Base-by-base conservation (phyloP, 2,329 filamentous ascomycete species). In the Neodidymelliopsis sp. region DNA sequence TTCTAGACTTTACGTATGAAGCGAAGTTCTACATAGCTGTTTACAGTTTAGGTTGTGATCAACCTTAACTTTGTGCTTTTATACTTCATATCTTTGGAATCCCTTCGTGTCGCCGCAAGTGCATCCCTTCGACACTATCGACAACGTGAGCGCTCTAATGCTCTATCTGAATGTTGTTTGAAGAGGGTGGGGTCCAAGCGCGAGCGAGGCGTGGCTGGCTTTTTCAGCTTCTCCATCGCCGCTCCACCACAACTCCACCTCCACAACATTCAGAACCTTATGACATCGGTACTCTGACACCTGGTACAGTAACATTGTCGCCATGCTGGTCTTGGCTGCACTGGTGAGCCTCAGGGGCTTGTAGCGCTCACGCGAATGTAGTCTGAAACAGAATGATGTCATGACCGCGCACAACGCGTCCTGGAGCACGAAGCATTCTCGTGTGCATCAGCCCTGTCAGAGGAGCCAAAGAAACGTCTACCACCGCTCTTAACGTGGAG, bases 351-450 rank as follows among this genome's bases (percentile, higher is more conserved):
- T 23, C 18, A 45, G 30, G 28, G n/a, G 40, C 19, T n/a, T 16
- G 29, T 50, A 23, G 28, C 28, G 15, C 40, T 28, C 31, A 34
- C 22, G 6, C 22, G 18, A 48, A 25, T 10, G 40, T 23, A 6
- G 20, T 22, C 35, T 50, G 47, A 50, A 50, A 50, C 47, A 13
- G n/a, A n/a, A 23, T 45, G 47, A 40, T 37, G 47, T 50, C 40
- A 50, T 18, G 16, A 35, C 35, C 18, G 12, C 18, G 7, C 12
- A 12, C 4, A 13, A 12, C 30, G 10, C 27, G 5, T 22, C 27
- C 18, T 34, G 13, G 6, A 25, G 23, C 23, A 25, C n/a, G n/a
- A n/a, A 25, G 27, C 27, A 5, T 29, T 29, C 27, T 5, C 27
- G n/a, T 8, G 12, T n/a, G n/a, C n/a, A n/a, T n/a, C n/a, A n/a